Base-by-base conservation (phyloP, 345 rosid genomes). In the Eutrema heterophyllum region DNA sequence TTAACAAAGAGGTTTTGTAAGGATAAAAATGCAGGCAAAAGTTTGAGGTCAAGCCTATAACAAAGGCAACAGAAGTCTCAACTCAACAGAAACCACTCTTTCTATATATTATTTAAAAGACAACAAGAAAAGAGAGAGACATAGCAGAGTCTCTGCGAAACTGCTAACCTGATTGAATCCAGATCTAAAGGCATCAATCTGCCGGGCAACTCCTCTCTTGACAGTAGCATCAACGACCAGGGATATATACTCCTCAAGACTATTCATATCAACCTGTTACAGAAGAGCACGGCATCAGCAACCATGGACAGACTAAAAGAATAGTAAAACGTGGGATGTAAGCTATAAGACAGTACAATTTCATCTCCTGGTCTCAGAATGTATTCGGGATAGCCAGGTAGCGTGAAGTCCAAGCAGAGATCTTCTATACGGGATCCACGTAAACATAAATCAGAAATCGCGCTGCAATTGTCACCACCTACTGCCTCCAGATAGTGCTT, bases 361-460 rank as follows among this genome's bases (percentile, higher is more conserved):
- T 84, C 96, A 79, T 90, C 95, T 73, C 92, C 98, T n/a, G 81
- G 76, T 80, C 83, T 92, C 83, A 96, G 55, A 63, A 78, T 80
- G 79, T 85, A 96, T 54, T 92, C 97, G 14, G 98, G 97, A 81
- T 89, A 90, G 39, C 99, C 98, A 62, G 98, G 99, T 70, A 96
- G 88, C 8, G 96, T 86, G 79, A 96, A 96, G 77, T 90, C 97
- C 71, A 96, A 81, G 86, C 79, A 89, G 71, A 96, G 97, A 69
- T 89, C 98, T 79, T 92, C 95, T 54, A 96, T 71, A 24, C 78
- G 77, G 38, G 85, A 70, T 63, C 96, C 96, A 35, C 83, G 90
- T 45, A 96, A 87, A 65, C 71, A 60, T 64, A 90, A 53, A 74
- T 83, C 87, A 52, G 79, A 72, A 60, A 80, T 60, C 7, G 66